These are phyloP conservation scores for Puccinia polysora DNA, from an alignment of 1,284 basidiomycete species.

Conservation along the genomic window DNA sequence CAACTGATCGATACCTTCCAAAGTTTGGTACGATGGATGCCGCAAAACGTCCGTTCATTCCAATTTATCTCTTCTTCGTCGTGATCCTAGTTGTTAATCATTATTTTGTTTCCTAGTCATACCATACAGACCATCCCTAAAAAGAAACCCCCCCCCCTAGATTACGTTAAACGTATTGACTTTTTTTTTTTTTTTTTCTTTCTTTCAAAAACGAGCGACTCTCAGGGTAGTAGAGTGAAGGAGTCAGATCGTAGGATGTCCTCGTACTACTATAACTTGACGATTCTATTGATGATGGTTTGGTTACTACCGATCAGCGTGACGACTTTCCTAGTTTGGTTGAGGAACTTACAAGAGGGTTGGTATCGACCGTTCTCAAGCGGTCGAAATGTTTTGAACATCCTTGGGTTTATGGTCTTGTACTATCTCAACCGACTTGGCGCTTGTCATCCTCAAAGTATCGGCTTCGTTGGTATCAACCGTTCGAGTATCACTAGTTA, in stretches of 20 bases:
- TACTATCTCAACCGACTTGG: constrained; percentile 46
- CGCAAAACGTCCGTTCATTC: too few species aligned
- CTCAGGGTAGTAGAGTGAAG: too few species aligned
- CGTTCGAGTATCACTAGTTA: not conserved
- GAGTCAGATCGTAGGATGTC: too few species aligned
- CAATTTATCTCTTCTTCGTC: too few species aligned
- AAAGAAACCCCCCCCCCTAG: too few species aligned
- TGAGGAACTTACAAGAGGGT: constrained; percentile 61
- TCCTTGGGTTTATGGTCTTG: constrained; percentile 51
- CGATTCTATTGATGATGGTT: constrained; percentile 71
- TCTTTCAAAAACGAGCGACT: too few species aligned
- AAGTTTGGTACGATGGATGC: constrained; percentile 45
- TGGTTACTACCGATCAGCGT: constrained; percentile 74
- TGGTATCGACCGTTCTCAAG: constrained; percentile 52
- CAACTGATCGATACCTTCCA: constrained; percentile 58
- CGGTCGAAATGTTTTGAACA: constrained; percentile 53
- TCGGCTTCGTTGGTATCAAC: not conserved
- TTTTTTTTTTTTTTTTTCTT: too few species aligned
- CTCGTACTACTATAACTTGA: constrained; percentile 53
- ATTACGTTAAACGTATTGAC: too few species aligned
- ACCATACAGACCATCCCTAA: too few species aligned
- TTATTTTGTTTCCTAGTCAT: too few species aligned
- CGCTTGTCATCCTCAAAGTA: not conserved
- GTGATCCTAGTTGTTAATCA: too few species aligned
- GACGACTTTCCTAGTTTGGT: constrained; percentile 82